Conservation (phyloP, 768 basidiomycete species). For the Boletus rubropictus region DNA sequence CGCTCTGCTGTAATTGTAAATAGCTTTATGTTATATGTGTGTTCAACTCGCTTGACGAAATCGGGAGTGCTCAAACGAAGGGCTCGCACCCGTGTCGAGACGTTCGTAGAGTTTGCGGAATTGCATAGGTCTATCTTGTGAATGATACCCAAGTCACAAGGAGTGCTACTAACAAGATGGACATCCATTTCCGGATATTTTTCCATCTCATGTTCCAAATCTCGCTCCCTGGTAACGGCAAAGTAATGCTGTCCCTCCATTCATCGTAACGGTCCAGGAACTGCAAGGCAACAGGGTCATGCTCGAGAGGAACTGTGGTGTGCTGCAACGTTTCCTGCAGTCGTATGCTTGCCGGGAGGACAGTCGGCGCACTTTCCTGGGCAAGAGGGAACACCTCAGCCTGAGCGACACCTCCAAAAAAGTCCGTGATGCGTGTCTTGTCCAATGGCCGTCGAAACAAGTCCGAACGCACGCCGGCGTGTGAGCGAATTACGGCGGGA, state of each 20-base stretch:
- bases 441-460: conserved; percentile 68
- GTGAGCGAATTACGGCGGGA: conserved; percentile 67
- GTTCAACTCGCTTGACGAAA: neutral
- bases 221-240: neutral
- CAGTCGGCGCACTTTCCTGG: neutral
- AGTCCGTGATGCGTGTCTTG: conserved; percentile 67
- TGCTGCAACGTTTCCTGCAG: neutral
- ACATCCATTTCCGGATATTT: conserved; percentile 26
- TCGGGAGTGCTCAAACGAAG: neutral
- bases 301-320: neutral
- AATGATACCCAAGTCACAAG: conserved; percentile 29
- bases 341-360: neutral
- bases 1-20: neutral
- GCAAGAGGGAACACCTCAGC: conserved; percentile 54
- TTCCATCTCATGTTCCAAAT: conserved; percentile 21
- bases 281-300: neutral
- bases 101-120: neutral
- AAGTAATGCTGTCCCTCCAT: neutral
- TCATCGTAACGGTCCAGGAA: neutral
- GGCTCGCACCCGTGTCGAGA: neutral
- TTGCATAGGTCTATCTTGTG: conserved; percentile 8
- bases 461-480: conserved; percentile 84
- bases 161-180: conserved; percentile 20
- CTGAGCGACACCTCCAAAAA: conserved; percentile 83
- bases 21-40: neutral